Base-by-base conservation (phyloP, 1,139 yeast genomes). In the Pichia terricola region DNA sequence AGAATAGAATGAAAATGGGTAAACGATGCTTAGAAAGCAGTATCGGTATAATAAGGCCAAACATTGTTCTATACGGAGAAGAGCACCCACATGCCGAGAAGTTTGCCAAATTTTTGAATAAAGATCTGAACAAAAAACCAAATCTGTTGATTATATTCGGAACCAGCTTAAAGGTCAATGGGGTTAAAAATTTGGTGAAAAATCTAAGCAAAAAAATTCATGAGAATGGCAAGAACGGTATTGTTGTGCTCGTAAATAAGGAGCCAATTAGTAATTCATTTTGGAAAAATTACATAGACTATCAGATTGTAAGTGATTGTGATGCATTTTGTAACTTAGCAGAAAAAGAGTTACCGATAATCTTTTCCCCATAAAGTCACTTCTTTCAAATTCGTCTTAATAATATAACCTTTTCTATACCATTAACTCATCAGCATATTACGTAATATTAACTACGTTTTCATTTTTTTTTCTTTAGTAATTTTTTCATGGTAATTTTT, bases 51-150 rank as follows among this genome's bases (percentile, higher is more conserved):
- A 66, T 84, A 41, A 66, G 89, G 40, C 94, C 94, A 1, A 79
- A 80, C 52, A 81, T 83, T 46, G 88, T 83, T 4, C 68, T 83
- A 35, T 83, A 83, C 55, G 91, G 91, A 3, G 94, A 83, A 56
- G 75, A 81, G 56, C 94, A 84, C 57, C 89, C 91, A 1, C 76
- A 77, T 50, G 75, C 83, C 4, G 88, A 81, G 45, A 64, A 67
- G 10, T 71, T 84, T 45, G 84, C 87, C 6, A 69, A 67, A 44
- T 81, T 82, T 16, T 66, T 80, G 32, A 67, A 67, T 43, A 66
- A 67, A 30, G 94, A 83, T 60, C 56, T 81, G 45, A 66, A 64
- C 48, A 57, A 66, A 43, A 69, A 66, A 45, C 88, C 91, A 0
- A 88, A 82, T 53, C 59, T 81, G 50, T 67, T 83, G 43, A 63